Evolutionary conservation across 768 basidiomycete species (phyloP).

Genomic region (Lactarius tabidus): DNA sequence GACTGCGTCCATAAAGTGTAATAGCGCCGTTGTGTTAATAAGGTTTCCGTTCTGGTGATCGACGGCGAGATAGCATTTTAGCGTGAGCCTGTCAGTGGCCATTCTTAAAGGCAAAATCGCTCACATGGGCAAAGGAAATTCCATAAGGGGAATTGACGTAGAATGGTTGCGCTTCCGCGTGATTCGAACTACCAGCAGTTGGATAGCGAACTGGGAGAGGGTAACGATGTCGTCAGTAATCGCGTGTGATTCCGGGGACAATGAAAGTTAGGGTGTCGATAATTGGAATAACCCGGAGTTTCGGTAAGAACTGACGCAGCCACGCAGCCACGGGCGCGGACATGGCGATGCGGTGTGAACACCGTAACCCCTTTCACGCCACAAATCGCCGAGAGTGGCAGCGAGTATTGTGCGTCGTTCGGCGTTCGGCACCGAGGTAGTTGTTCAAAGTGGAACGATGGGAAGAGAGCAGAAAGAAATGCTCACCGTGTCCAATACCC

Average conservation of each 20-base stretch:
- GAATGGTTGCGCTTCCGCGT: conserved; percentile 98
- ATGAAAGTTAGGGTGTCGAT: background rate
- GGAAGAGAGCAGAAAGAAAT: background rate
- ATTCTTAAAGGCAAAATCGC: conserved; percentile 28
- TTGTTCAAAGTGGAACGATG: background rate
- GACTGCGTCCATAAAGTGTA: conserved; percentile 91
- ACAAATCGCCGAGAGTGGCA: background rate
- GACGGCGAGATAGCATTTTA: background rate
- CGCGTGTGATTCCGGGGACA: background rate
- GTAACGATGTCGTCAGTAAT: background rate
- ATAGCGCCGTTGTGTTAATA: conserved; percentile 84
- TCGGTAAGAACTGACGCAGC: no score
- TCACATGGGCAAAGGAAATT: conserved; percentile 94
- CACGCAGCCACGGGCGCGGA: no score
- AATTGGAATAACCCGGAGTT: background rate
- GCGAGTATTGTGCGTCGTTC: background rate
- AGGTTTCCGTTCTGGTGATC: conserved; percentile 87
- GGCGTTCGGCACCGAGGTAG: background rate
- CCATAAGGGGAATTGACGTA: conserved; percentile 99
- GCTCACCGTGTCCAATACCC: conserved; percentile 94
- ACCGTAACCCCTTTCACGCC: background rate
- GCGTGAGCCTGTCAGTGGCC: conserved; percentile 10
- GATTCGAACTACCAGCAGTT: conserved; percentile 94
- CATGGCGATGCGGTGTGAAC: no score
- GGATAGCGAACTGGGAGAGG: conserved; percentile 80